phyloP scores from a whole-genome alignment of 768 basidiomycete genomes.

The Erythrobasidium yunnanense region DNA sequence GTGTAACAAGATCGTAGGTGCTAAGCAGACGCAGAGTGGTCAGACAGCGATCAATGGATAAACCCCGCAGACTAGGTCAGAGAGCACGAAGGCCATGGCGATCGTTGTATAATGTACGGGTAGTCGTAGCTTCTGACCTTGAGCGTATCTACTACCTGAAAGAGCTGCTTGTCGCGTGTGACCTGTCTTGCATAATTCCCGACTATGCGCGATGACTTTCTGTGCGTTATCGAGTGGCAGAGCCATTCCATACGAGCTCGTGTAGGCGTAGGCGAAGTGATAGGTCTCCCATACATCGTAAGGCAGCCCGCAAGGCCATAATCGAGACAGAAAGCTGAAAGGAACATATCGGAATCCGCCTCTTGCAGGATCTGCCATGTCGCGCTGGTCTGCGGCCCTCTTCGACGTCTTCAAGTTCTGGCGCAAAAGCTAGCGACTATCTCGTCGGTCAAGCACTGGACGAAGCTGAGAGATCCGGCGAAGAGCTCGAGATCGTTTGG shows the following conservation, averaged over 20 bases:
- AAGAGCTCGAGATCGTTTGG: conserved; percentile 66
- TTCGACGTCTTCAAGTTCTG: not conserved
- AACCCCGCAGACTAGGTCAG: too few species aligned
- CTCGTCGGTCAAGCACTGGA: conserved; percentile 70
- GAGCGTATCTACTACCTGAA: not conserved
- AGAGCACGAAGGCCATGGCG: too few species aligned
- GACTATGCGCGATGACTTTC: conserved; percentile 24
- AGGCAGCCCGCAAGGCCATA: not conserved
- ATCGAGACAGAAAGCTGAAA: not conserved
- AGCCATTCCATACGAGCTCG: conserved; percentile 17
- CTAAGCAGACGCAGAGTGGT: too few species aligned
- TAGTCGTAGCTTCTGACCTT: not conserved
- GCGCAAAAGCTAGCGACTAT: conserved; percentile 50
- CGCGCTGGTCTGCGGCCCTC: too few species aligned
- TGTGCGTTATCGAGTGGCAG: conserved; percentile 22
- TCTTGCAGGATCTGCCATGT: too few species aligned
- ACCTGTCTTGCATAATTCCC: not conserved
- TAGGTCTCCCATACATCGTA: not conserved
- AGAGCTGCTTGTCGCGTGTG: not conserved
- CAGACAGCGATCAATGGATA: too few species aligned
- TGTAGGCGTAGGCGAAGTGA: conserved; percentile 21
- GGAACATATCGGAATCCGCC: not conserved
- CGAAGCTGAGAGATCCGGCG: conserved; percentile 62
- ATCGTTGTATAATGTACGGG: too few species aligned
- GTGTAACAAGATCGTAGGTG: too few species aligned